These are phyloP conservation scores for Alliaria petiolata DNA, from an alignment of 345 rosid genomes.

Conservation along the genomic window DNA sequence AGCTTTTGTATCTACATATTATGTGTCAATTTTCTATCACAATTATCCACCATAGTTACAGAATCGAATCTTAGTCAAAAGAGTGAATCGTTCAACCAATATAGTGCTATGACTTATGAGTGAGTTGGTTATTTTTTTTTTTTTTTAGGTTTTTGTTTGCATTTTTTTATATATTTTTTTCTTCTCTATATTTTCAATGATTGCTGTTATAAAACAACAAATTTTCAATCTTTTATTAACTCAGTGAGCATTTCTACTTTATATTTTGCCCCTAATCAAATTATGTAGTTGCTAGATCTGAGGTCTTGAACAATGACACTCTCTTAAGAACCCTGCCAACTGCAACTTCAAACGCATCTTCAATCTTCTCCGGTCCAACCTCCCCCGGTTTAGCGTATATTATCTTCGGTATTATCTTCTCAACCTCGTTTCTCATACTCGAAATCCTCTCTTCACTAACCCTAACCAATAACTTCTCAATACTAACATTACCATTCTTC, in stretches of 20 bases:
- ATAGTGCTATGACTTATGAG: too few relatives aligned
- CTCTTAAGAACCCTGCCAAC: conserved; percentile 32
- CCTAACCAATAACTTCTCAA: conserved; percentile 18
- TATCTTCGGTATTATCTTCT: conserved; percentile 45
- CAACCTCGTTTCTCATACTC: conserved; percentile 43
- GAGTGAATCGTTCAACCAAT: too few relatives aligned
- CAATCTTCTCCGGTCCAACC: conserved; percentile 11
- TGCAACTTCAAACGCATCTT: conserved; percentile 48
- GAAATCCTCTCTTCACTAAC: background rate
- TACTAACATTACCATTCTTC: conserved; percentile 6
- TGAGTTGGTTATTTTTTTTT: too few relatives aligned
- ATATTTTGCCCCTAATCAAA: background rate
- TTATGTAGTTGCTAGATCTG: background rate
- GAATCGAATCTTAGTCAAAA: too few relatives aligned
- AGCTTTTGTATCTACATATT: too few relatives aligned
- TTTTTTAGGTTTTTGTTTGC: too few relatives aligned
- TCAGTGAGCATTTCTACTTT: background rate
- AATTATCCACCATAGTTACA: too few relatives aligned
- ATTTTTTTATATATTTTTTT: too few relatives aligned
- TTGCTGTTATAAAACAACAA: too few relatives aligned
- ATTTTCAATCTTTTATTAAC: background rate
- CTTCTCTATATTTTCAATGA: too few relatives aligned
- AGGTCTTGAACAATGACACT: conserved; percentile 28
- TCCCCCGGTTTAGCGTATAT: conserved; percentile 35
- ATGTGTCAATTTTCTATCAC: background rate